Evolutionary conservation across 768 basidiomycete genomes (phyloP), one percentile per base, ranked within the genome.

Genomic region (Tylopilus vinaceipallidus): DNA sequence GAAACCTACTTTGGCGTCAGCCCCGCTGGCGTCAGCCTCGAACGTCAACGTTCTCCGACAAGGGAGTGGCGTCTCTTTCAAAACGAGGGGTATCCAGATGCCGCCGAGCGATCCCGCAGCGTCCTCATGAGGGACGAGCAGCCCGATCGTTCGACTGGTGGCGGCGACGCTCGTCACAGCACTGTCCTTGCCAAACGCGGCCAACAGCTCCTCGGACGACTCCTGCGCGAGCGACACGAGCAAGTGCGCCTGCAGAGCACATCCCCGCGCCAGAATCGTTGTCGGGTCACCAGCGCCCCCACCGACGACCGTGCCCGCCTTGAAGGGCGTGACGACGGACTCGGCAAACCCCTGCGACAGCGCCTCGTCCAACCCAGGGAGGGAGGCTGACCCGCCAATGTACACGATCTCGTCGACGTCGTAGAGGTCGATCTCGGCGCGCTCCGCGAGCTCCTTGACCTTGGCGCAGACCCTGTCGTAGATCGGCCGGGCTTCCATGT

Each of bases 341-440:
- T 88, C 85, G 16, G 69, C 54, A 69, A 90, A 83, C 3, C 82
- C 81, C 38, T 75, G 55, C 6, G 64, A 59, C 26, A 80, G 61
- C 19, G 79, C 70, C 61, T 83, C 82, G 61, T 89, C 83, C 34
- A 92, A 74, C 0, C 90, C 90, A 0, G 88, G 88, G 3, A 92
- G 72, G 58, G 77, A 82, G 2, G 86, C 76, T 1, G 85, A 83
- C 12, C 89, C 88, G 1, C 90, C 89, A 24, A 88, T 79, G 58
- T 91, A 89, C 13, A 90, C 83, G 40, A 91, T 77, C 69, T 91
- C 88, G 58, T 89, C 86, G 32, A 91, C 74, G 44, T 85, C 76
- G 59, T 83, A 76, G 5, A 82, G 65, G 61, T 91, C 88, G 9
- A 86, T 57, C 22, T 71, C 71, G 0, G 78, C 78, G 3, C 65